Conservation (phyloP, 192 early-diverging fungal genomes). For the Backusella tuberculispora region DNA sequence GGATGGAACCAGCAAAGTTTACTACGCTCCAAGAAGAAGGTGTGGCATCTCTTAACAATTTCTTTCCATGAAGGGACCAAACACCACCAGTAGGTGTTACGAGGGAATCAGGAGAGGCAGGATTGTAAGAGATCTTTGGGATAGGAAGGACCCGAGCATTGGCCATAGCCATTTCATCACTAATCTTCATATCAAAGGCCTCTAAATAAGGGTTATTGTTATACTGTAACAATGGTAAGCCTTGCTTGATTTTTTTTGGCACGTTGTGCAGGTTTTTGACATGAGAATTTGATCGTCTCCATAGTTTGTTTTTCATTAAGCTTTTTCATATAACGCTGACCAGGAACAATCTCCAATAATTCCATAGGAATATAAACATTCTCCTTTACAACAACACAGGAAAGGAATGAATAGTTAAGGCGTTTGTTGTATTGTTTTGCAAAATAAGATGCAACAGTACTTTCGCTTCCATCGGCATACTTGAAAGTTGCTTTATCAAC, state of each 20-base stretch:
- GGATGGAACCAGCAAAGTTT: constrained; percentile 64
- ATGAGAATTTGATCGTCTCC: constrained; percentile 94
- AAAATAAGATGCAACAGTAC: constrained; percentile 82
- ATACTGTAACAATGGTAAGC: constrained; percentile 67
- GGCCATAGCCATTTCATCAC: constrained; percentile 65
- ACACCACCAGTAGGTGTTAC: constrained; percentile 70
- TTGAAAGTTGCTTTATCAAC: constrained; percentile 75
- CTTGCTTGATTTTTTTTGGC: constrained; percentile 80
- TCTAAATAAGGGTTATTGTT: constrained; percentile 69
- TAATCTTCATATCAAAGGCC: constrained; percentile 77
- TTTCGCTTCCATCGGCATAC: constrained; percentile 55
- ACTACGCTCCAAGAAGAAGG: constrained; percentile 86
- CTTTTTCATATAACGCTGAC: constrained; percentile 83
- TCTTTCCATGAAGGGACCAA: constrained; percentile 88
- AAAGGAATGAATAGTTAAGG: constrained; percentile 78
- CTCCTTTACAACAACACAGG: constrained; percentile 74
- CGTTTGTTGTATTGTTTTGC: constrained; percentile 65
- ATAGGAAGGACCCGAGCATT: constrained; percentile 80
- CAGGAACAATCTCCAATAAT: constrained; percentile 79
- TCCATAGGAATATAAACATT: constrained; percentile 84
- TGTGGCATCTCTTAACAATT: constrained; percentile 72
- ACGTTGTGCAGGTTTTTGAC: constrained; percentile 78
- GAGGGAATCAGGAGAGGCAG: constrained; percentile 45
- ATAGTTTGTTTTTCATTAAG: constrained; percentile 86
- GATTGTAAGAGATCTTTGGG: constrained; percentile 74